phyloP scores from a whole-genome alignment of 2,329 filamentous ascomycete species.

The Colletotrichum sp. region DNA sequence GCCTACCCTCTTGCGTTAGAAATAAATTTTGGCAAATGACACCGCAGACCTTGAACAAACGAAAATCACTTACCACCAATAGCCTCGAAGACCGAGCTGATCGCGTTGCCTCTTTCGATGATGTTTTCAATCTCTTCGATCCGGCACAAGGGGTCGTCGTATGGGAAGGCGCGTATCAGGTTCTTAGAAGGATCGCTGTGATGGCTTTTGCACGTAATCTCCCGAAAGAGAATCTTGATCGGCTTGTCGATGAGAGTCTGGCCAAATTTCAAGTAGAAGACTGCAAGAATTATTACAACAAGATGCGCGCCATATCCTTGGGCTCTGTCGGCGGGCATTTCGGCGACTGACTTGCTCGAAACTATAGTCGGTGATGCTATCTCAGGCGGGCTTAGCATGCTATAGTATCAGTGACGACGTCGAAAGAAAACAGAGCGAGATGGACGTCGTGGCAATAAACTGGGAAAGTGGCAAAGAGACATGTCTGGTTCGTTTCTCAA shows the following conservation, averaged over 20 bases:
- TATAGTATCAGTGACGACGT: no score
- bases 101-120: not conserved
- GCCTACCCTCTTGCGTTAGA: not conserved
- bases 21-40: not conserved
- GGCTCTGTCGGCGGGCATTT: not conserved
- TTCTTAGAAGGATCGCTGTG: accelerated
- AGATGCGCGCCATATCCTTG: not conserved
- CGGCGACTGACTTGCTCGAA: not conserved
- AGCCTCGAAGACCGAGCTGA: not conserved
- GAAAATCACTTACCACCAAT: not conserved
- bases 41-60: not conserved
- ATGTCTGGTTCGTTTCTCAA: not conserved
- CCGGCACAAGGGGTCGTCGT: not conserved
- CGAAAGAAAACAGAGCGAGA: not conserved
- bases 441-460: not conserved
- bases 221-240: not conserved
- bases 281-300: accelerated
- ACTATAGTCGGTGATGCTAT: not conserved
- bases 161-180: not conserved
- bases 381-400: not conserved
- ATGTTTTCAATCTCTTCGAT: not conserved
- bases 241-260: not conserved
- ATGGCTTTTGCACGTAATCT: not conserved
- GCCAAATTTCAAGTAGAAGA: not conserved
- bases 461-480: not conserved